Evolutionary conservation across 2,329 filamentous ascomycete species (phyloP).

Genomic region (Geosmithia flava): DNA sequence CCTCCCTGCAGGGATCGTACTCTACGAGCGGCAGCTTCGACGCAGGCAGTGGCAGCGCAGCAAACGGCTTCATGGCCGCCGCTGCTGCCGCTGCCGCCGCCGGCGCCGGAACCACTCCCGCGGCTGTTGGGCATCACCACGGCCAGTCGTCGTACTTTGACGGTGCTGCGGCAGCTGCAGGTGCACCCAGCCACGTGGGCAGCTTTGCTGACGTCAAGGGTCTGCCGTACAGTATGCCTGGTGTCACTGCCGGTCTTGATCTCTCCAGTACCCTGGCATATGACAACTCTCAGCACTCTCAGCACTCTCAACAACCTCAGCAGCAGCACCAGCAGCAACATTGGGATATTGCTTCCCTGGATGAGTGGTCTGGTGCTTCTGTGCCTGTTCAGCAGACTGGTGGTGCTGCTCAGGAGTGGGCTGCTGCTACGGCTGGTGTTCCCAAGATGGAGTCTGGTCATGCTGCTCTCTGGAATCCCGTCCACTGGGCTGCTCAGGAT

Average conservation of each 20-base stretch:
- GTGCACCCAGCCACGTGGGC: not conserved
- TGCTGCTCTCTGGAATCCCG: conserved; percentile 16
- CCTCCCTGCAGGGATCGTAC: conserved; percentile 34
- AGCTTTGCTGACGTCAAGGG: conserved; percentile 21
- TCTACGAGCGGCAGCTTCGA: conserved; percentile 32
- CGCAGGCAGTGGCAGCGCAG: conserved; percentile 9
- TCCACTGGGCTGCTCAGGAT: conserved; percentile 3
- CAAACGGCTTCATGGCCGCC: conserved; percentile 17
- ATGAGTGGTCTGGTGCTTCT: conserved; percentile 17
- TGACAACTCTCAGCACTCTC: no score
- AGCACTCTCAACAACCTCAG: no score
- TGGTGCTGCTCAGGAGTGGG: not conserved
- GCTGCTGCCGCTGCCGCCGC: conserved; percentile 13
- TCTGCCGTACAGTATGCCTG: conserved; percentile 8
- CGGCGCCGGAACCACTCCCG: conserved; percentile 8
- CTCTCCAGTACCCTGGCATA: no score
- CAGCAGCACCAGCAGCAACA: conserved; percentile 3
- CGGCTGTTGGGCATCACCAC: no score
- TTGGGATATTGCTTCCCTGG: conserved; percentile 24
- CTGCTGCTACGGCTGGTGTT: conserved; percentile 6
- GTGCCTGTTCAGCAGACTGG: conserved; percentile 3
- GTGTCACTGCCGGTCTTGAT: no score
- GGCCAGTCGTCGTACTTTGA: conserved; percentile 19
- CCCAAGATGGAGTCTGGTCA: conserved; percentile 19
- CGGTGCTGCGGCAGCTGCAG: not conserved